These are phyloP conservation scores for Talaromyces stipitatus DNA, from an alignment of 495 filamentous ascomycete genomes.

Conservation along the genomic window DNA sequence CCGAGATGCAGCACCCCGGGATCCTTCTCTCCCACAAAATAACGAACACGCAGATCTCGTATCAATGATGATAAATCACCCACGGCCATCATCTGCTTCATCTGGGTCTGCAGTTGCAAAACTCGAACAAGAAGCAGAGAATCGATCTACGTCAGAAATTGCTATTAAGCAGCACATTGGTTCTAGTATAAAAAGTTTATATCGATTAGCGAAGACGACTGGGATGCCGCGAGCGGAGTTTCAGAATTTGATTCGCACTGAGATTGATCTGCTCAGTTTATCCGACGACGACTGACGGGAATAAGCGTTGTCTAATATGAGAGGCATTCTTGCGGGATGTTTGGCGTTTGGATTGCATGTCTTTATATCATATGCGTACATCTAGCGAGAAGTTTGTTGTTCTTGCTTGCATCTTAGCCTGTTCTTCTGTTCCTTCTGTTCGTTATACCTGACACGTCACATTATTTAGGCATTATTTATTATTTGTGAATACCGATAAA, in stretches of 20 bases:
- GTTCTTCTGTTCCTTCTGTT: too few species aligned
- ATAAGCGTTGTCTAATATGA: not conserved
- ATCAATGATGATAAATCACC: constrained; percentile 29
- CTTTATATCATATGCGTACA: not conserved
- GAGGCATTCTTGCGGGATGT: not conserved
- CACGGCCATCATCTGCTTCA: constrained; percentile 41
- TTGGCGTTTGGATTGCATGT: not conserved
- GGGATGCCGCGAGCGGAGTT: constrained; percentile 84
- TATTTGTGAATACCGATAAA: too few species aligned
- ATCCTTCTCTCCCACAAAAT: constrained; percentile 8
- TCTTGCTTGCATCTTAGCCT: not conserved
- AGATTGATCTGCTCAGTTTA: constrained; percentile 69
- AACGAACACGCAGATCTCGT: constrained; percentile 5
- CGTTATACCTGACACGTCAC: too few species aligned
- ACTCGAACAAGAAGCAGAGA: constrained; percentile 57
- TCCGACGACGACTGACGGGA: constrained; percentile 56
- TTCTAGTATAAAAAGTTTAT: constrained; percentile 82
- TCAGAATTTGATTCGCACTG: constrained; percentile 67
- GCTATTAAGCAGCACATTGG: constrained; percentile 86
- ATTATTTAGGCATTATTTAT: too few species aligned
- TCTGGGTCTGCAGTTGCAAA: constrained; percentile 54
- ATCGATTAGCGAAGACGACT: constrained; percentile 64
- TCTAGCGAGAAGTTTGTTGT: not conserved
- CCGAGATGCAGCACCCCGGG: constrained; percentile 13
- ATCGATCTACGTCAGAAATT: constrained; percentile 60